Evolutionary conservation across 164 flowering plant genomes (phyloP).

Genomic region (Amborella trichopoda): DNA sequence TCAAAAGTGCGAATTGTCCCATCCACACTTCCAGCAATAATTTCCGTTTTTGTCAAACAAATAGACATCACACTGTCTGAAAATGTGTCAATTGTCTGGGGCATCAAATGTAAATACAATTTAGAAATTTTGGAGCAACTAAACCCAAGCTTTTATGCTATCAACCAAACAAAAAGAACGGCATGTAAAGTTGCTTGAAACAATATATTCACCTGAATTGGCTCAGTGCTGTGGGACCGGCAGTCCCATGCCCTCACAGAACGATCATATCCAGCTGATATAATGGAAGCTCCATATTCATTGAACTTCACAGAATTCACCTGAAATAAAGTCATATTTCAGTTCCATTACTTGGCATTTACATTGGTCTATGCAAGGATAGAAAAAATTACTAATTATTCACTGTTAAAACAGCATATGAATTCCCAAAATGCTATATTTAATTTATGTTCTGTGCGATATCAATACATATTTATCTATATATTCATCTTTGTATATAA

Average conservation of each 20-base stretch:
- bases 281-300: slow-evolving; percentile 72
- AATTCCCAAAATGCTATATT: too few relatives aligned
- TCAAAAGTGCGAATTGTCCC: slow-evolving; percentile 94
- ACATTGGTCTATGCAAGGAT: too few relatives aligned
- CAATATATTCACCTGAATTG: slow-evolving; percentile 60
- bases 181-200: too few relatives aligned
- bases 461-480: too few relatives aligned
- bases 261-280: slow-evolving; percentile 92
- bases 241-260: slow-evolving; percentile 96
- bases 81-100: slow-evolving; percentile 81
- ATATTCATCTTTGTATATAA: too few relatives aligned
- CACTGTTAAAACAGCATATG: too few relatives aligned
- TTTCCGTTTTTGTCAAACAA: slow-evolving; percentile 75
- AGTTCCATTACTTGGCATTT: too few relatives aligned
- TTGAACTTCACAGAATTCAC: slow-evolving; percentile 94
- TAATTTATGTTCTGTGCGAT: too few relatives aligned
- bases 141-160: too few relatives aligned
- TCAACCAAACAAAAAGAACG: too few relatives aligned
- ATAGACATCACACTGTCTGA: slow-evolving; percentile 87
- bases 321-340: slow-evolving; percentile 36
- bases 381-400: too few relatives aligned
- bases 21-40: slow-evolving; percentile 96
- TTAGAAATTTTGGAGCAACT: not conserved
- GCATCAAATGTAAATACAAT: slow-evolving; percentile 1
- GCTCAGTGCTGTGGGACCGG: slow-evolving; percentile 89